Evolutionary conservation across 2,329 filamentous ascomycete species (phyloP), one percentile per base, ranked within the genome.

Genomic region (Colletotrichum lini): DNA sequence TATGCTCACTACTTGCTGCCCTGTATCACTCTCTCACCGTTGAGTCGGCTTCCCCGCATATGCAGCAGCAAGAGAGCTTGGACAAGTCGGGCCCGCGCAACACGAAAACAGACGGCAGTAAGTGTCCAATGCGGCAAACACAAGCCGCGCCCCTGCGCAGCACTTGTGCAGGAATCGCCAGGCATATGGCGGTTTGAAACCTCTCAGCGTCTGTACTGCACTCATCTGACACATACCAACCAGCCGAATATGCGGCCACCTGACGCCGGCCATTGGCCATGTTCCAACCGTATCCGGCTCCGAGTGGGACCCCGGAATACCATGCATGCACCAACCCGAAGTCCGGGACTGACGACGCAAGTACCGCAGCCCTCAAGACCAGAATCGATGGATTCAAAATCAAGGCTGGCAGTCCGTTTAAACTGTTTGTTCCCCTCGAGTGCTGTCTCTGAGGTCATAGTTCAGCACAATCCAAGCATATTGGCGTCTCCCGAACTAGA

Each of bases 91-190:
- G 58, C 45, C 50, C 58, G 16, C 42, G 58, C 23, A 23, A 57
- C 64, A 68, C 26, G 38, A 58, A 45, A 71, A 38, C 35, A 9
- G 50, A 47, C 44, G 52, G 47, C 45, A 40, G 38, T 21, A 26
- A 49, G 38, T 30, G 35, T 15, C 38, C 47, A 40, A 47, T 35
- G 64, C 64, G 58, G 53, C 50, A 53, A 49, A 49, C 35, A 66
- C 35, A 50, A 53, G 52, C 65, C 65, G 64, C 35, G 8, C 35
- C 35, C 45, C 65, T 64, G n/a, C 63, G 40, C 58, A 47, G 45
- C 64, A 67, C 47, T 53, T 53, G 23, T 13, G 58, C 65, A 69
- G 69, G 65, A 65, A 49, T 69, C 44, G 45, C 59, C 40, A 45
- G 16, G 40, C 67, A 53, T 44, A 45, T 23, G 38, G 59, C 47